These are phyloP conservation scores for Paecilomyces fulvus DNA, from an alignment of 2,329 filamentous ascomycete genomes.

Conservation along the genomic window DNA sequence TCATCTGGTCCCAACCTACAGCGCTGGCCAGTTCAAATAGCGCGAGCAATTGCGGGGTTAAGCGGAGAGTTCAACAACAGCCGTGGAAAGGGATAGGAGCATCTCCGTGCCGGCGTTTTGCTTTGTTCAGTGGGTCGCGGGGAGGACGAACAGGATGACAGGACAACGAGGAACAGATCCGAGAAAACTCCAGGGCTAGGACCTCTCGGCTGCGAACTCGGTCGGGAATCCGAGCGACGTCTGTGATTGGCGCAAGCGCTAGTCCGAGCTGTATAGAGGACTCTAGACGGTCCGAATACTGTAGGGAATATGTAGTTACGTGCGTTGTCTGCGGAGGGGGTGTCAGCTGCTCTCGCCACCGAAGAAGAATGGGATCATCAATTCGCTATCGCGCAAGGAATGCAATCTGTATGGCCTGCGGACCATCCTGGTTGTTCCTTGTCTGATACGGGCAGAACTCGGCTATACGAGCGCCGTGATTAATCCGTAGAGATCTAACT, in stretches of 20 bases:
- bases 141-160: neutral
- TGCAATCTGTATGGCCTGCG: neutral
- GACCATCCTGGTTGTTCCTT: neutral
- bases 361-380: neutral
- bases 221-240: neutral
- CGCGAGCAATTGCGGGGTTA: slow-evolving; percentile 2
- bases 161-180: neutral
- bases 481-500: neutral
- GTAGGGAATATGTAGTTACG: neutral
- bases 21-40: neutral
- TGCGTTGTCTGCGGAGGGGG: neutral
- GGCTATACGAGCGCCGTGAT: neutral
- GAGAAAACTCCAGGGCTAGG: neutral
- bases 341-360: neutral
- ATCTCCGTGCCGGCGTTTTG: neutral
- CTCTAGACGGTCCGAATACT: neutral
- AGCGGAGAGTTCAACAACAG: neutral
- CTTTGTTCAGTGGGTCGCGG: neutral
- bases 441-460: neutral
- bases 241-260: neutral
- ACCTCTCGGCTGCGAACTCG: neutral
- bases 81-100: neutral
- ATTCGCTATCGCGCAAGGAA: neutral
- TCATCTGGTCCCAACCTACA: neutral
- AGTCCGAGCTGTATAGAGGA: neutral